Evolutionary conservation across 345 rosid species (phyloP).

Genomic region (Brassica juncea): DNA sequence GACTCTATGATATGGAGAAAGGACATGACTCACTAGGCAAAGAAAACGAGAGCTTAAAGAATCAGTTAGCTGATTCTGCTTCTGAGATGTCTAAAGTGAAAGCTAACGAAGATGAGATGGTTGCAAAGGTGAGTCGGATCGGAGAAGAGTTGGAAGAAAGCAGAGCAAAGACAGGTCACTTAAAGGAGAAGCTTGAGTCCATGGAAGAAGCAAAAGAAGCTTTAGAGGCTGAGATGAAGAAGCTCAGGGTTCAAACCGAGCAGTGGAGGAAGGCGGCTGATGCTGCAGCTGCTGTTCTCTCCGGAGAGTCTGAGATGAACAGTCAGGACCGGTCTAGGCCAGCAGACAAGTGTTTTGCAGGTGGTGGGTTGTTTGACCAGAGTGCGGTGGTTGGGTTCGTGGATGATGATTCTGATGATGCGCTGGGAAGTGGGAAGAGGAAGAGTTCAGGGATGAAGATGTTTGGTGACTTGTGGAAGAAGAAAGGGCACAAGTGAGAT

Average conservation of each 20-base stretch:
- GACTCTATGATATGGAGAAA: slow-evolving; percentile 61
- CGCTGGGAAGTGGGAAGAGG: slow-evolving; percentile 66
- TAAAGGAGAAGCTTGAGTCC: slow-evolving; percentile 57
- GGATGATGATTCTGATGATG: slow-evolving; percentile 68
- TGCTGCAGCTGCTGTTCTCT: slow-evolving; percentile 88
- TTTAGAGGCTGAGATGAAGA: slow-evolving; percentile 81
- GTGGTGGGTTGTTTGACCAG: slow-evolving; percentile 57
- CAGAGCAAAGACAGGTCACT: slow-evolving; percentile 44
- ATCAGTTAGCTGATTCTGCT: slow-evolving; percentile 51
- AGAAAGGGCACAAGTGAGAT: slow-evolving; percentile 66
- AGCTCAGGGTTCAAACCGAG: slow-evolving; percentile 81
- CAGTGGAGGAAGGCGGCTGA: slow-evolving; percentile 97
- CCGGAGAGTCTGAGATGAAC: slow-evolving; percentile 64
- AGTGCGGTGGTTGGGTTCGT: slow-evolving; percentile 47
- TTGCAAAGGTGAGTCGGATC: slow-evolving; percentile 45
- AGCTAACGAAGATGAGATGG: slow-evolving; percentile 55
- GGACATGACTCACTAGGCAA: slow-evolving; percentile 46
- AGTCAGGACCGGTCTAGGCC: slow-evolving; percentile 68
- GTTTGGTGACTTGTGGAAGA: slow-evolving; percentile 93
- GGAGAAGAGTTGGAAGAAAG: slow-evolving; percentile 67
- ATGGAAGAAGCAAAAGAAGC: slow-evolving; percentile 58
- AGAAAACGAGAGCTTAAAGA: slow-evolving; percentile 63
- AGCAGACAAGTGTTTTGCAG: slow-evolving; percentile 64
- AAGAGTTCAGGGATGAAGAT: slow-evolving; percentile 73
- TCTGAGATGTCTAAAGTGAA: slow-evolving; percentile 41